Base-by-base conservation (phyloP, 1,139 yeast genomes). In the Blastobotrys ciferrii region DNA sequence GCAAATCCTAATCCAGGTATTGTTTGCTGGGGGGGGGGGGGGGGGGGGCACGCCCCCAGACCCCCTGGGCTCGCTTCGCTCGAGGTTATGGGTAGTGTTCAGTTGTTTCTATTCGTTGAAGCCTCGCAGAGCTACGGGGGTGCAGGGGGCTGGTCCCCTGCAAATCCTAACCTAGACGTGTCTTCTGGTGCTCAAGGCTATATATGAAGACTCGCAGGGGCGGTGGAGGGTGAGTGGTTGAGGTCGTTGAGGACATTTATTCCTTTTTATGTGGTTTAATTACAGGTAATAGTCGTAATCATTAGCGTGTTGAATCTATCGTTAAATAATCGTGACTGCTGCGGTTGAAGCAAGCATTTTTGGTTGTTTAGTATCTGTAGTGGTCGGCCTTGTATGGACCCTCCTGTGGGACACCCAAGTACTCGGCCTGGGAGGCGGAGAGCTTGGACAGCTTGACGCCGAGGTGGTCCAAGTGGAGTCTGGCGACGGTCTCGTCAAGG, bases 311-410 rank as follows among this genome's bases (percentile, higher is more conserved):
- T 48, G 51, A 48, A 31, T 42, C 40, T 13, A 46, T 35, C 43
- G 37, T 37, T 49, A 46, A 35, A 51, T 23, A 43, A 30, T 30
- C 35, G 43, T 33, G 12, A 20, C 44, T 43, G 47, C 53, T 55
- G 60, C 60, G 55, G 60, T 57, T 57, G 60, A 57, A 52, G 60
- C 60, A 57, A 48, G 51, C 45, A 48, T 42, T 49, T 39, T 42
- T 42, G 30, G 35, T 31, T 17, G 61, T 62, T 75, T 88, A 92
- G 79, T 92, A 92, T 82, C 97, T 88, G 95, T 92, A 92, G 78
- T 84, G 87, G 66, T 92, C 98, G 69, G 96, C 84, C 86, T 92
- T 92, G 95, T 68, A 92, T 67, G 99, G 99, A 80, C 99, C 99
- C 74, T 84, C 87, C 67, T 74, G 70, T 68, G 97, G 91, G 64